Evolutionary conservation across 2,329 filamentous ascomycete species (phyloP).

Genomic region (Cladosporium sp.): DNA sequence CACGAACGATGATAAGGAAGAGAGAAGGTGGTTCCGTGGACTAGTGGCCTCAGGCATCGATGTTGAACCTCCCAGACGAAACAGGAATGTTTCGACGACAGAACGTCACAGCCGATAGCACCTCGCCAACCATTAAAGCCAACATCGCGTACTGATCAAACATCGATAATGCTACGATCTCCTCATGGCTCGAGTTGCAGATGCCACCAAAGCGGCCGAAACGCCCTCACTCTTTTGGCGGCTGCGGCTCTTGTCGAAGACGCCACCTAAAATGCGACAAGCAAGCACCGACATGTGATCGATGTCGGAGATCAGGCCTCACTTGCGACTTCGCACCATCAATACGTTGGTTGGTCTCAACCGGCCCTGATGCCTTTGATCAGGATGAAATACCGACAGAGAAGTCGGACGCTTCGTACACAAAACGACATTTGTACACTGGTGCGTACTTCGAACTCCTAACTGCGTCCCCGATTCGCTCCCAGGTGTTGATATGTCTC

Average conservation of each 20-base stretch:
- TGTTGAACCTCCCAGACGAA: too few species aligned
- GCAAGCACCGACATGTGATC: conserved; percentile 30
- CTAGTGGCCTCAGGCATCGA: too few species aligned
- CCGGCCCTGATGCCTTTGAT: neutral
- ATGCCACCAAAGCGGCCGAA: neutral
- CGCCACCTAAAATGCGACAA: conserved; percentile 37
- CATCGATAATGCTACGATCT: too few species aligned
- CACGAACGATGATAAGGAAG: too few species aligned
- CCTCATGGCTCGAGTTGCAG: neutral
- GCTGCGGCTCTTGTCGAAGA: conserved; percentile 32
- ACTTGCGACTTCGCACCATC: conserved; percentile 22
- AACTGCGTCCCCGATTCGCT: too few species aligned
- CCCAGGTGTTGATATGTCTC: neutral
- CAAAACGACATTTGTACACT: neutral
- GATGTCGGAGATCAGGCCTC: conserved; percentile 27
- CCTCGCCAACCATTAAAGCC: too few species aligned
- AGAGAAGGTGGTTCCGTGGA: too few species aligned
- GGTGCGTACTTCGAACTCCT: neutral
- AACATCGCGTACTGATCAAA: too few species aligned
- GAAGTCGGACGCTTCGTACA: neutral
- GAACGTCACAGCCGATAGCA: too few species aligned
- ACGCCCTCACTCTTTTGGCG: conserved; percentile 28
- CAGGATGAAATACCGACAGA: neutral
- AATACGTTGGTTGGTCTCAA: neutral
- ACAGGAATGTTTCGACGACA: too few species aligned